Base-by-base conservation (phyloP, 2,329 filamentous ascomycete genomes). In the Drechslera avenae region DNA sequence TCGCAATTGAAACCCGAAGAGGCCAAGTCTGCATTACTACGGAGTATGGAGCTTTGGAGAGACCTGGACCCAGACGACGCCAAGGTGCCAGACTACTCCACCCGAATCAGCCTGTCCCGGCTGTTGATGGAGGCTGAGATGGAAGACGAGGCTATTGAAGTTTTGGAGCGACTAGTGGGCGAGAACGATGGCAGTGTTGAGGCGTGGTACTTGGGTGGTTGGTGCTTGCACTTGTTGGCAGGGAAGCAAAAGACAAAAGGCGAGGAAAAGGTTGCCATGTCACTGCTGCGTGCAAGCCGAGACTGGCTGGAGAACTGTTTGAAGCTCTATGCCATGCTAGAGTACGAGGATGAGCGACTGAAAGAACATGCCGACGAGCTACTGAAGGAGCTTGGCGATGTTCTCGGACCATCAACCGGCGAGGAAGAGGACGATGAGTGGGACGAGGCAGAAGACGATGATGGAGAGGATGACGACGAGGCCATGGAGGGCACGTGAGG, bases 151-250 rank as follows among this genome's bases (percentile, higher is more conserved):
- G 93, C 94, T 0, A 83, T 96, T 50, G 84, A 89, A 49, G 91
- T 97, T 3, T 78, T 97, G 46, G 90, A 96, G 70, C 81, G 90
- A 46, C 78, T 99, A 45, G 85, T 96, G 32, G 80, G 83, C 30
- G 94, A 99, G 71, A 93, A 99, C 61, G 95, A 99, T 69, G 83
- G 89, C 68, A 96, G 93, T 72, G 89, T 99, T 16, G 94, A 99
- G 75, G 89, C 90, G 14, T 97, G 92, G 91, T 99, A 99, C 76
- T 81, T 99, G 4, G 94, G 94, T 35, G 95, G 94, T 3, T 97
- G 93, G 90, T 92, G 91, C 63, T 81, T 95, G 60, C 90, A 91
- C 70, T 82, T 96, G 51, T 79, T 89, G 56, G 89, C 88, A 9
- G 83, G 89, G 71, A 89, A 87, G 79, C 78, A 84, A 64, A 83